Percentiles rank a stretch among this genome's conserved stretches.
phyloP scores from a whole-genome alignment of 371 early-diverging fungal species.

The Blakeslea trispora region DNA sequence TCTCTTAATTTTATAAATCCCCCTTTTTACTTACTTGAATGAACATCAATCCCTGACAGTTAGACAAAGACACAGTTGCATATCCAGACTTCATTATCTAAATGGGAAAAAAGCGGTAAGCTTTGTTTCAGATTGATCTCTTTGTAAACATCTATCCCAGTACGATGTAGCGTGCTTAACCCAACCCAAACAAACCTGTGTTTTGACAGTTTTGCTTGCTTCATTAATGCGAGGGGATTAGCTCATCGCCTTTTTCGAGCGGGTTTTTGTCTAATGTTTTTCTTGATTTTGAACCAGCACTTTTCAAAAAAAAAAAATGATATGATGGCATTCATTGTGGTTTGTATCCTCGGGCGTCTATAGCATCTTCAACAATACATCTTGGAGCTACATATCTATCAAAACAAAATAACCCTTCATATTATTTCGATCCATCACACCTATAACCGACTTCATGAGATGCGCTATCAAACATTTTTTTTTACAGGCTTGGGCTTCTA shows the following conservation, averaged over 20 bases:
- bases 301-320: background rate
- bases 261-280: background rate
- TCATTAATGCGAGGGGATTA: conserved; percentile 3
- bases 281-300: conserved; percentile 1
- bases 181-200: conserved; percentile 3
- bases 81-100: background rate
- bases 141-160: conserved; percentile 8
- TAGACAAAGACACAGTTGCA: background rate
- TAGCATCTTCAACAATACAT: conserved; percentile 6
- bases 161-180: conserved; percentile 1
- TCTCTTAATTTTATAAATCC: conserved; percentile 5
- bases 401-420: no score
- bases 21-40: background rate
- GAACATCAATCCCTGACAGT: conserved; percentile 4
- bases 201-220: background rate
- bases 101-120: background rate
- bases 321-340: conserved; percentile 12
- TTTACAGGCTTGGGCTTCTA: no score
- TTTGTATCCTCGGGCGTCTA: conserved; percentile 5
- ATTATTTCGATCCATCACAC: no score
- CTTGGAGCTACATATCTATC: no score
- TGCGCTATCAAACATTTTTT: no score
- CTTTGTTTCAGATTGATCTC: conserved; percentile 1
- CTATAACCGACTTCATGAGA: no score
- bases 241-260: conserved; percentile 4